phyloP scores from a whole-genome alignment of 2,329 filamentous ascomycete genomes.

The Diaporthe caulivora region DNA sequence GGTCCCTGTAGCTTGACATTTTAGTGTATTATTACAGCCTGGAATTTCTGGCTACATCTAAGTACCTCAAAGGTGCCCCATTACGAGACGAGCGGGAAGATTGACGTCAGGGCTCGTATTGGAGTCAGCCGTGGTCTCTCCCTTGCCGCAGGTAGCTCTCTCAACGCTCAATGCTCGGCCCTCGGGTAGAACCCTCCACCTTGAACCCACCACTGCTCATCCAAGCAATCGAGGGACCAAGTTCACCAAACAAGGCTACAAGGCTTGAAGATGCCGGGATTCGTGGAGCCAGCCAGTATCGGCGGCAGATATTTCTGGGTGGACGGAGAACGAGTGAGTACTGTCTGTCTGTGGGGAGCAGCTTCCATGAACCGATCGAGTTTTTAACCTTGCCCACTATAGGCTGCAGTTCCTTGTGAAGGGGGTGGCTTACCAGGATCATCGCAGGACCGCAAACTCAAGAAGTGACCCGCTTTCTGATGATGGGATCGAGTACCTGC shows the following conservation, averaged over 20 bases:
- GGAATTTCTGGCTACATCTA: background rate
- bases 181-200: background rate
- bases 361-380: background rate
- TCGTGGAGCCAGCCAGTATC: background rate
- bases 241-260: background rate
- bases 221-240: no score
- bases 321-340: background rate
- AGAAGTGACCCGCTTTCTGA: conserved; percentile 39
- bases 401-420: background rate
- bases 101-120: conserved; percentile 29
- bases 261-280: background rate
- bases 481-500: conserved; percentile 41
- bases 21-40: background rate
- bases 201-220: background rate
- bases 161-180: background rate
- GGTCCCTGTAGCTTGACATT: background rate
- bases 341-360: background rate
- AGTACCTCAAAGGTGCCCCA: background rate
- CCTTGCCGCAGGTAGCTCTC: background rate
- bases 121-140: background rate
- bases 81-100: background rate
- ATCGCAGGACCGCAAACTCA: background rate
- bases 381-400: background rate
- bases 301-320: background rate
- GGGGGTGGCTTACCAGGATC: background rate